Base-by-base conservation (phyloP, 2,329 filamentous ascomycete species). In the Phyllosticta capitalensis region DNA sequence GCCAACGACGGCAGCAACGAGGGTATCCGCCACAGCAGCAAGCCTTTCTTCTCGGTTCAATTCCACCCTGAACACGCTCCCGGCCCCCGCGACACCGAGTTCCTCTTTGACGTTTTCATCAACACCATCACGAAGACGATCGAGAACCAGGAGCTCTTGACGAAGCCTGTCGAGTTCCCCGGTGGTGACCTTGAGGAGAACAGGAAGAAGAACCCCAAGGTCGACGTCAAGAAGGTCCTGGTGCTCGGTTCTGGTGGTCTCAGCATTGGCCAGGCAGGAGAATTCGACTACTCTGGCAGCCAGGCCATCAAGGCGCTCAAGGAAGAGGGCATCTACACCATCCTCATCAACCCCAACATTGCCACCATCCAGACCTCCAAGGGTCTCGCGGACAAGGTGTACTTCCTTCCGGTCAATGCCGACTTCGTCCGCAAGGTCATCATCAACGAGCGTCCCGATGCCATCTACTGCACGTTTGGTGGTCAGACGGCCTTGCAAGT, bases 351-450 rank as follows among this genome's bases (percentile, higher is more conserved):
- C 78, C 94, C 94, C 61, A 99, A 99, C 73, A 97, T 99, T 72
- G 94, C 94, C 65, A 99, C 94, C 0, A 97, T 97, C 63, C 94
- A 99, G 74, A 99, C 94, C 4, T 97, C 94, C 57, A 96, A 96
- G 78, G 94, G 94, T 64, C 80, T 99, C 57, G 94, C 94, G 14
- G 94, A 99, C 75, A 97, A 97, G 80, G 94, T 99, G 56, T 99
- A 97, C 78, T 99, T 97, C 81, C 80, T 97, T 51, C 94, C 94
- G 0, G 94, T 99, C 71, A 97, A 92, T 63, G 89, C 92, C 61
- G 92, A 97, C 58, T 97, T 96, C 66, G 94, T 99, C 51, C 89
- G 92, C 71, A 97, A 97, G 77, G 92, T 99, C 71, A 97, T 99
- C 71, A 82, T 90, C 71, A 88, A 95, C 69, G 94, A 99, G 78